These are phyloP conservation scores for Boechera retrofracta DNA, from an alignment of 345 rosid species.

Conservation along the genomic window DNA sequence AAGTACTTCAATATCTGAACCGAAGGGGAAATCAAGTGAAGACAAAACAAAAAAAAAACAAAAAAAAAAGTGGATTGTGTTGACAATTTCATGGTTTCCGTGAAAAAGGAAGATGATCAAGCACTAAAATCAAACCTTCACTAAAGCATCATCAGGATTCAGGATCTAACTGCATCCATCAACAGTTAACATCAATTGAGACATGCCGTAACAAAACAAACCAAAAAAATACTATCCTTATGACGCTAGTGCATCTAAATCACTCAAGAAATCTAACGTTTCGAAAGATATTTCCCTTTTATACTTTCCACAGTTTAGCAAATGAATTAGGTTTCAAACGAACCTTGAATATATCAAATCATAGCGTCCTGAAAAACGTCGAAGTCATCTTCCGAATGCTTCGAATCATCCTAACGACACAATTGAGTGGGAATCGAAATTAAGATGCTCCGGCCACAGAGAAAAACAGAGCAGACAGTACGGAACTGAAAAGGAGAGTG, in stretches of 20 bases:
- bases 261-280: background rate
- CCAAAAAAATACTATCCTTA: background rate
- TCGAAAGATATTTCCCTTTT: background rate
- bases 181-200: background rate
- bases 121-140: too few species aligned
- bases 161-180: background rate
- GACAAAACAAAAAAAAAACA: too few species aligned
- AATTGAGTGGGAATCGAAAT: slow-evolving; percentile 21
- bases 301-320: background rate
- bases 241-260: too few species aligned
- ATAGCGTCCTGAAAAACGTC: slow-evolving; percentile 80
- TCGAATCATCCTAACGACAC: slow-evolving; percentile 59
- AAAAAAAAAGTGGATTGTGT: too few species aligned
- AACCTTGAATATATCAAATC: slow-evolving; percentile 72
- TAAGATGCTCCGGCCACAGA: slow-evolving; percentile 19
- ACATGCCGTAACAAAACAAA: background rate
- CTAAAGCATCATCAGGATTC: too few species aligned
- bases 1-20: too few species aligned
- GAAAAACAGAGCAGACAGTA: background rate
- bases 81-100: too few species aligned
- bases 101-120: too few species aligned
- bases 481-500: slow-evolving; percentile 1
- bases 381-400: slow-evolving; percentile 78
- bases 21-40: too few species aligned
- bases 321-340: slow-evolving; percentile 32